A percentile compares a stretch with the other conserved stretches of the same genome.
phyloP scores from a whole-genome alignment of 495 filamentous ascomycete genomes.

The Penicillium soppii region DNA sequence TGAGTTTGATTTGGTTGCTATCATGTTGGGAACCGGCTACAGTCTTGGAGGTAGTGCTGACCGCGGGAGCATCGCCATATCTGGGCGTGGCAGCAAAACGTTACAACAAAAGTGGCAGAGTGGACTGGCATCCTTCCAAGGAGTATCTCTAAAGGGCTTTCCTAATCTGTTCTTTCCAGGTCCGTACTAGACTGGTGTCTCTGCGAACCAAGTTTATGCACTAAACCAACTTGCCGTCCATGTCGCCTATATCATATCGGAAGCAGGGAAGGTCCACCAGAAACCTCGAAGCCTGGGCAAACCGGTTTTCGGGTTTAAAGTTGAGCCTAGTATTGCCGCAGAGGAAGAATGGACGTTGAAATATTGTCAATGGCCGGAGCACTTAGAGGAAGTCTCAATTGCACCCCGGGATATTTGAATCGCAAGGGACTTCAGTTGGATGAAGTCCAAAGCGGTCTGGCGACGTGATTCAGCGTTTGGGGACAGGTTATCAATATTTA shows the following conservation, averaged over 20 bases:
- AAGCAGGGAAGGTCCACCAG: conserved; percentile 26
- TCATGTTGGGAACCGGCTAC: conserved; percentile 38
- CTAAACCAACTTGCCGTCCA: conserved; percentile 40
- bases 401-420: conserved; percentile 59
- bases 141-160: conserved; percentile 41
- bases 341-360: conserved; percentile 48
- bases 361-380: conserved; percentile 38
- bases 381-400: conserved; percentile 40
- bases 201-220: conserved; percentile 38
- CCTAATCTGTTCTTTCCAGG: conserved; percentile 55
- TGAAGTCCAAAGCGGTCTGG: neutral
- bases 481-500: conserved; percentile 16
- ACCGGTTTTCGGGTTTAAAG: conserved; percentile 7
- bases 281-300: too few relatives aligned
- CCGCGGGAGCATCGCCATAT: conserved; percentile 36
- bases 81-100: conserved; percentile 39
- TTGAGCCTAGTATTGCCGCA: conserved; percentile 42
- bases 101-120: conserved; percentile 43
- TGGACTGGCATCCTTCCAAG: conserved; percentile 45
- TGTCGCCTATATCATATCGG: conserved; percentile 44
- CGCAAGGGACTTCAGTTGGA: conserved; percentile 35
- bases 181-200: conserved; percentile 31
- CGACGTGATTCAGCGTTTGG: conserved; percentile 12
- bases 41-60: conserved; percentile 26
- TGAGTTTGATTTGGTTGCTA: conserved; percentile 34